Percentiles rank a stretch among this genome's conserved stretches.
Evolutionary conservation across 768 basidiomycete genomes (phyloP).

Genomic region (Lactifluus subvellereus): DNA sequence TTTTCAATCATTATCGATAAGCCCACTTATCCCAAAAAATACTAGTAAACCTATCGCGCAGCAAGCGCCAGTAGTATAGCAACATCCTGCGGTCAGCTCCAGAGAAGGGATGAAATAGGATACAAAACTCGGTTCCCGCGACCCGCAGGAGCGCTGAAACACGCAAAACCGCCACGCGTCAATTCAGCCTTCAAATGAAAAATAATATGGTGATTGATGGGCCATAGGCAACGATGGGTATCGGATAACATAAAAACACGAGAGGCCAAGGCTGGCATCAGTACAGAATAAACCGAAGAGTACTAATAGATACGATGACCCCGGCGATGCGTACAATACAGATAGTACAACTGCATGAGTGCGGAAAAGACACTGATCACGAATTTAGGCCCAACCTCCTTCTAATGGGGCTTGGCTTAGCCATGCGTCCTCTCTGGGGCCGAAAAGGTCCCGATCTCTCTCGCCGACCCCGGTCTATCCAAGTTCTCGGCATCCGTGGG

Average conservation of each 20-base stretch:
- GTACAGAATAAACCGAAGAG: slow-evolving; percentile 2
- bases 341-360: slow-evolving; percentile 1
- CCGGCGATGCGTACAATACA: slow-evolving; percentile 10
- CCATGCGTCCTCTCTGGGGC: not conserved
- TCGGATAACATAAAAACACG: slow-evolving; percentile 25
- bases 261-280: slow-evolving; percentile 52
- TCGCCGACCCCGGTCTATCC: not conserved
- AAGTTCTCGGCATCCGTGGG: not conserved
- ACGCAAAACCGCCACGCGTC: no score
- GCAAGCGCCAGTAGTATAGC: no score
- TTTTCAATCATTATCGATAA: not conserved
- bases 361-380: not conserved
- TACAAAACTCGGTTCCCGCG: no score
- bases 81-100: no score
- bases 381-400: not conserved
- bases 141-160: no score
- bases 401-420: not conserved
- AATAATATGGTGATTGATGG: not conserved
- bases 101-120: no score
- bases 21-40: not conserved
- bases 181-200: not conserved
- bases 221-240: slow-evolving; percentile 2
- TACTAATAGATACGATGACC: slow-evolving; percentile 1
- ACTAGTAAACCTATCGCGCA: not conserved
- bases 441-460: not conserved